These are phyloP conservation scores for Gnomoniopsis sp. DNA, from an alignment of 2,329 filamentous ascomycete genomes.

Conservation along the genomic window DNA sequence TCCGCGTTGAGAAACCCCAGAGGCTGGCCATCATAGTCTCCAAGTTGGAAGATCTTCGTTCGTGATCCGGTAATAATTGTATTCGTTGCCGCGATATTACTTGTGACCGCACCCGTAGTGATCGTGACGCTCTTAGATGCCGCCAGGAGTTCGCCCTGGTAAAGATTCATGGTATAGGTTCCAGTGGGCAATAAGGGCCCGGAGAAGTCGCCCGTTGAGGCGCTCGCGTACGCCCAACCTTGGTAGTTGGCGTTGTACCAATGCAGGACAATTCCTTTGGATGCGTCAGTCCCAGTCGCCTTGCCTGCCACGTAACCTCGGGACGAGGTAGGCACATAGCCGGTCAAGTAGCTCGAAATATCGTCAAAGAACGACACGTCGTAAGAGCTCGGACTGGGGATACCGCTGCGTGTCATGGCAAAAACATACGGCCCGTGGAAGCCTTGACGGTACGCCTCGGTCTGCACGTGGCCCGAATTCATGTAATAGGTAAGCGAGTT, in stretches of 20 bases:
- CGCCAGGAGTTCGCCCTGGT: conserved; percentile 56
- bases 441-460: conserved; percentile 53
- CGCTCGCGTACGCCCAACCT: conserved; percentile 52
- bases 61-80: conserved; percentile 39
- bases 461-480: conserved; percentile 56
- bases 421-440: conserved; percentile 58
- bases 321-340: conserved; percentile 45
- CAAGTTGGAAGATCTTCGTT: conserved; percentile 60
- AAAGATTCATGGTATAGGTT: conserved; percentile 58
- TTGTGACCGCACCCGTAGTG: conserved; percentile 45
- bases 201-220: conserved; percentile 43
- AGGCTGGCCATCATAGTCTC: conserved; percentile 62
- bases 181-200: conserved; percentile 59
- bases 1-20: conserved; percentile 64
- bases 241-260: conserved; percentile 50
- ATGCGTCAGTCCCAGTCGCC: conserved; percentile 45
- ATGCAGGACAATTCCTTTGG: conserved; percentile 51
- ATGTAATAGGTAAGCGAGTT: conserved; percentile 58
- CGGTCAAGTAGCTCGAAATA: conserved; percentile 41
- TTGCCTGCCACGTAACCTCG: conserved; percentile 53
- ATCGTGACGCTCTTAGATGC: conserved; percentile 47
- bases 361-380: conserved; percentile 55
- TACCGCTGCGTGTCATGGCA: conserved; percentile 48
- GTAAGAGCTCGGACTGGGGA: conserved; percentile 38
- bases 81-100: conserved; percentile 50